phyloP scores from a whole-genome alignment of 352 stramenopile species.

The Phytophthora podocarpi region DNA sequence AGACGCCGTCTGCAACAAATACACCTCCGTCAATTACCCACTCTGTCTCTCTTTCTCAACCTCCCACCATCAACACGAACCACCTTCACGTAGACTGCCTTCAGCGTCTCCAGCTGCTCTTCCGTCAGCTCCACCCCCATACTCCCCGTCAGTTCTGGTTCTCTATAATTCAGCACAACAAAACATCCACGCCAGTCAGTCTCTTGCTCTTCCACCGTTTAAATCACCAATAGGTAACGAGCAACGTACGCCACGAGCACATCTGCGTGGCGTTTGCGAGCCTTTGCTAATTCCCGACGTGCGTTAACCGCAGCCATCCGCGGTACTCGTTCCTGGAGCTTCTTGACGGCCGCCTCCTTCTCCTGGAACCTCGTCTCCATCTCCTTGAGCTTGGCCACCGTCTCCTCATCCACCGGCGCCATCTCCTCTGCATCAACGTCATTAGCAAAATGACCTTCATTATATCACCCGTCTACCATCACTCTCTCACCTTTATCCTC shows the following conservation, averaged over 20 bases:
- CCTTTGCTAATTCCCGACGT: conserved; percentile 51
- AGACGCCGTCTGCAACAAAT: conserved; percentile 48
- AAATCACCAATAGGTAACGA: conserved; percentile 10
- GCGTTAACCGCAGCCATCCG: conserved; percentile 56
- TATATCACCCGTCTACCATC: not conserved
- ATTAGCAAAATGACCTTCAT: not conserved
- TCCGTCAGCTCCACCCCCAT: conserved; percentile 39
- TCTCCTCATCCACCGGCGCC: conserved; percentile 56
- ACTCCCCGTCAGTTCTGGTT: conserved; percentile 31
- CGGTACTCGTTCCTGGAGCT: conserved; percentile 66
- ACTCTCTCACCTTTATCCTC: conserved; percentile 52
- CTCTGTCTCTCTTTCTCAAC: too few relatives aligned
- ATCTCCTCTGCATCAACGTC: conserved; percentile 52
- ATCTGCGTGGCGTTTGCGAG: conserved; percentile 60
- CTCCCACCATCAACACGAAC: not conserved
- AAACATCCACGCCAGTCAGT: not conserved
- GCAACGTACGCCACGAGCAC: conserved; percentile 49
- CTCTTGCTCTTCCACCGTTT: not conserved
- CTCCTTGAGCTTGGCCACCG: conserved; percentile 44
- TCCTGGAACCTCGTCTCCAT: conserved; percentile 58
- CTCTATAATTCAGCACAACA: too few relatives aligned
- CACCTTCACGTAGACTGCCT: conserved; percentile 64
- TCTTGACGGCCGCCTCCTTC: conserved; percentile 57
- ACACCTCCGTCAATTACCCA: not conserved
- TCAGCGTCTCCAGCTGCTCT: conserved; percentile 50